Conservation (phyloP, 345 rosid species). For the Heritiera littoralis region DNA sequence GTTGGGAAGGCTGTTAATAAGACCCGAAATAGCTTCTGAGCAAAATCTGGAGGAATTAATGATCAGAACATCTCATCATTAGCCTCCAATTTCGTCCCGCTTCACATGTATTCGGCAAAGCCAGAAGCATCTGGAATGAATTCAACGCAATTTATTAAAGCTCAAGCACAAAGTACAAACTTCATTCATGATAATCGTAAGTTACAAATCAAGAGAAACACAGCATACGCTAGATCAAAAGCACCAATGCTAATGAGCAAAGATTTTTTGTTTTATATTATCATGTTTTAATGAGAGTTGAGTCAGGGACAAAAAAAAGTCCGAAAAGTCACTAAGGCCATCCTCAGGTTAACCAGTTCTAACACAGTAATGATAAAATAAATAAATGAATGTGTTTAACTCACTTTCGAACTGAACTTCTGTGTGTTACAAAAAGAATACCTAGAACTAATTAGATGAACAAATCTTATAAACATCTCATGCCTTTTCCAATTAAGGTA, state of each 20-base stretch:
- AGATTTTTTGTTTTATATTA: too few species aligned
- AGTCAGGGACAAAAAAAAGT: too few species aligned
- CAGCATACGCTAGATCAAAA: neutral
- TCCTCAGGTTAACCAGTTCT: constrained; percentile 13
- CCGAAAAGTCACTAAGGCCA: neutral
- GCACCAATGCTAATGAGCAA: neutral
- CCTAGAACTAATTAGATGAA: constrained; percentile 24
- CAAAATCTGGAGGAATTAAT: constrained; percentile 16
- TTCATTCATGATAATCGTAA: neutral
- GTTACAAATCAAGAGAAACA: neutral
- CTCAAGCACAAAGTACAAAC: neutral
- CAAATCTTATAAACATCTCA: neutral
- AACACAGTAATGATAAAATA: neutral
- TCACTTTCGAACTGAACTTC: constrained; percentile 13
- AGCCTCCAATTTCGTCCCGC: constrained; percentile 8
- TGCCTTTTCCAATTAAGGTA: constrained; percentile 13
- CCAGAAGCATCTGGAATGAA: constrained; percentile 15
- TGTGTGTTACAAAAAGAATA: constrained; percentile 26
- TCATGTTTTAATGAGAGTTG: too few species aligned
- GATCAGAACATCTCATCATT: too few species aligned
- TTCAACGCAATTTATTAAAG: neutral
- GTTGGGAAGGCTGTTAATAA: neutral
- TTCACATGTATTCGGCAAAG: neutral
- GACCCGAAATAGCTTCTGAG: constrained; percentile 18
- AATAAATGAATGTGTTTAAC: neutral